Base-by-base conservation (phyloP, 1,139 yeast genomes). In the Nakaseomyces uthaithaninus region DNA sequence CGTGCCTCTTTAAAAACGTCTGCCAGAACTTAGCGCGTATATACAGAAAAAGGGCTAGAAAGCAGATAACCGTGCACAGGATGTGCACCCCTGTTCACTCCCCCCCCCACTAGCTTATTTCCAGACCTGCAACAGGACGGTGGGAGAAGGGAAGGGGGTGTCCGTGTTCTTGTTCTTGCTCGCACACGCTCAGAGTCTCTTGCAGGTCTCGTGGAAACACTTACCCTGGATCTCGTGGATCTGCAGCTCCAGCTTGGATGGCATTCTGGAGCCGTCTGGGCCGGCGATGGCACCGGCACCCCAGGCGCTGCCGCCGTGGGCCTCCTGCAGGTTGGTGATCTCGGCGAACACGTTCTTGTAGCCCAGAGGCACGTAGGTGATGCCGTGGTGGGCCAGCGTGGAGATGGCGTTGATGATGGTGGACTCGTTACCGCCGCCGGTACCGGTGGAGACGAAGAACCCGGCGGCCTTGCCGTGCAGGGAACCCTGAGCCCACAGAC, bases 211-310 rank as follows among this genome's bases (percentile, higher is more conserved):
- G 59, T 65, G 69, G 65, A 77, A 77, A 44, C 67, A 60, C 48
- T 67, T 63, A 64, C 85, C 86, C 65, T 79, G 86, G 46, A 61
- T 65, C 44, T 55, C 57, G 39, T 80, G 89, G 51, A 83, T 55
- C 51, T 74, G 72, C 57, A 74, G 66, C 67, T 84, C 94, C 47
- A 80, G 67, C 41, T 68, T 74, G 45, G 75, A 54, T 43, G 91
- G 84, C 59, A 69, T 70, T 72, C 94, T 77, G 15, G 86, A 77
- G 52, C 94, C 94, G 54, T 81, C 91, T 44, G 72, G 71, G 52
- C 79, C 89, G 27, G 94, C 89, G 53, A 72, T 71, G 44, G 86
- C 68, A 57, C 94, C 94, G 39, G 94, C 86, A 66, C 94, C 94
- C 87, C 91, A 84, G 44, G 94, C 75, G 42, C 91, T 78, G 50